phyloP scores from a whole-genome alignment of 352 stramenopile species.

The Phytophthora niederhauseri region DNA sequence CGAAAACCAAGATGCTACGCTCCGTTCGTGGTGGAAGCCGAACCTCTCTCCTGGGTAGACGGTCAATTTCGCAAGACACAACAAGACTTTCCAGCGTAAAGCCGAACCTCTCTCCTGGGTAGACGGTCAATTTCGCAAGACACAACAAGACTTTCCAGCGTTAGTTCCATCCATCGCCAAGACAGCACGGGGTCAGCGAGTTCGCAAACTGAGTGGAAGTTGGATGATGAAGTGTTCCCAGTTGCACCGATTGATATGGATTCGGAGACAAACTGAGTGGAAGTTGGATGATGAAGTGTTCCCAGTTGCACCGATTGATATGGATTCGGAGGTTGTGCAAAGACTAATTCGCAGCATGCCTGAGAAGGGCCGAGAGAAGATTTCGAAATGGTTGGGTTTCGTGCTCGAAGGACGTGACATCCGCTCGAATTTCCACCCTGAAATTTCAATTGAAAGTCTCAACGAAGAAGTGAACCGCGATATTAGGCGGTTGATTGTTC shows the following conservation, averaged over 20 bases:
- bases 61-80: constrained; percentile 8
- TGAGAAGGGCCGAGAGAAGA: constrained; percentile 64
- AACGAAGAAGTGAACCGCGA: constrained; percentile 66
- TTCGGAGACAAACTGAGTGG: constrained; percentile 59
- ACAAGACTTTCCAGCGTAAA: too few relatives aligned
- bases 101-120: constrained; percentile 13
- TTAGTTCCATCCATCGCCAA: constrained; percentile 15
- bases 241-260: constrained; percentile 74
- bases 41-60: not conserved
- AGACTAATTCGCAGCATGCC: constrained; percentile 70
- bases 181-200: constrained; percentile 36
- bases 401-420: constrained; percentile 77
- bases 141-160: not conserved
- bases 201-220: constrained; percentile 51
- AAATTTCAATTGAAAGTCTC: constrained; percentile 73
- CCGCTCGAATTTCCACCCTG: constrained; percentile 70
- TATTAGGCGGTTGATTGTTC: constrained; percentile 74
- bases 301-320: constrained; percentile 67
- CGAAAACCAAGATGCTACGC: constrained; percentile 63
- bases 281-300: constrained; percentile 70
- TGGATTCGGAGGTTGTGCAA: constrained; percentile 80
- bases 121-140: constrained; percentile 8
- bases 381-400: constrained; percentile 77
- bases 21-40: constrained; percentile 62
- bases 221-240: constrained; percentile 72